Evolutionary conservation across 2,329 filamentous ascomycete genomes (phyloP), one percentile per base, ranked within the genome.

Genomic region (Alternaria viburni): DNA sequence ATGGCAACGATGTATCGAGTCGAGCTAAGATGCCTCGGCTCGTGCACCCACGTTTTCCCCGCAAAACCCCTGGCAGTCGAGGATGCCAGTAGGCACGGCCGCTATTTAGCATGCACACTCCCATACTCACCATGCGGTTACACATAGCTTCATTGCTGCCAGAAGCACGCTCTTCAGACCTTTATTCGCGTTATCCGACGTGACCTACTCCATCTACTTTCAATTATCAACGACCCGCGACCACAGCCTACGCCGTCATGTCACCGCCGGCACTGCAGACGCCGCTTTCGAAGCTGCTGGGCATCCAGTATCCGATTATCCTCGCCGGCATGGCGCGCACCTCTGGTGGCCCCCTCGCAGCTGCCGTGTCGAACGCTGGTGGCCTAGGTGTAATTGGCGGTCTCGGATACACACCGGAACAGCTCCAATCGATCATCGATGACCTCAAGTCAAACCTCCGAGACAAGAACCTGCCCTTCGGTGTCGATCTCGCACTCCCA

Each of bases 271-370:
- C 74, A 13, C 72, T 81, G 54, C 73, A 79, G 59, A 81, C 79
- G 59, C 77, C 78, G 61, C 77, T 80, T 23, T 78, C 76, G 54
- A 73, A 77, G 72, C 89, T 97, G 55, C 87, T 97, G 56, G 88
- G 89, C 23, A 97, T 97, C 81, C 85, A 90, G 70, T 93, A 97
- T 82, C 95, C 95, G 44, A 90, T 98, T 79, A 84, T 97, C 70
- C 91, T 97, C 19, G 95, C 95, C 32, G 95, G 95, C 74, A 98
- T 98, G 95, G 94, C 95, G 3, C 89, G 91, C 66, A 92, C 92
- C 41, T 79, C 77, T n/a, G 77, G 77, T 36, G 79, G 76, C 0
- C 76, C 74, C n/a, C 77, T 80, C 32, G 78, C 78, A 8, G 78
- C 79, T 11, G 78, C 79, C 28, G 78, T 81, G 12, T 96, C 91